Conservation (phyloP, 495 filamentous ascomycete species). For the Neurospora intermedia region DNA sequence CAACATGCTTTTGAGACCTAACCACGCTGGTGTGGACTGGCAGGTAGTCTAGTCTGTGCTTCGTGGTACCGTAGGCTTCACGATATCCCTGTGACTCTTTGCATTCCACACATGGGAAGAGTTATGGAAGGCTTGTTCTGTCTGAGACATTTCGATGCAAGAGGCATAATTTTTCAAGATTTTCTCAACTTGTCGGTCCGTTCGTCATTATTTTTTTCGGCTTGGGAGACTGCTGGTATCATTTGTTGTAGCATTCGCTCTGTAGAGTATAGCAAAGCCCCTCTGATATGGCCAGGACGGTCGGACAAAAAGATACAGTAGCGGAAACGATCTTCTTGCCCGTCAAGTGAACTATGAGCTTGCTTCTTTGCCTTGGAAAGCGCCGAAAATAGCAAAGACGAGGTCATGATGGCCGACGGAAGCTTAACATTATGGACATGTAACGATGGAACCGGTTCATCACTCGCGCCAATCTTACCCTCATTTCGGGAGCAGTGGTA, state of each 20-base stretch:
- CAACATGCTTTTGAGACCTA: neutral
- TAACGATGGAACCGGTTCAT: neutral
- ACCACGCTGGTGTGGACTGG: neutral
- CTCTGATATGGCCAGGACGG: neutral
- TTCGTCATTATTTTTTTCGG: neutral
- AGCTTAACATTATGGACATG: neutral
- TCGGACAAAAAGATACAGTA: neutral
- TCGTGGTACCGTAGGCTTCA: neutral
- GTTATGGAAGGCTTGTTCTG: neutral
- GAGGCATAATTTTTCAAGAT: neutral
- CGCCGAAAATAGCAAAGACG: neutral
- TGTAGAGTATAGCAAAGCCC: neutral
- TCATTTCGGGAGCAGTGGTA: neutral
- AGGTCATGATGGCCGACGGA: neutral
- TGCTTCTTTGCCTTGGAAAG: neutral
- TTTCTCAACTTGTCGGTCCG: neutral
- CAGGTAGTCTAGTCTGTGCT: neutral
- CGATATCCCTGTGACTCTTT: neutral
- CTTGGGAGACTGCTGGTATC: neutral
- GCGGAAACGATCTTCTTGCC: neutral
- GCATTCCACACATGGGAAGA: neutral
- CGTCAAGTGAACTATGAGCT: neutral
- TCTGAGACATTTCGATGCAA: neutral
- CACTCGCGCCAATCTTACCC: neutral
- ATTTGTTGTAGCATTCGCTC: neutral